These are phyloP conservation scores for Penicillium chermesinum DNA, from an alignment of 495 filamentous ascomycete species.

Conservation along the genomic window DNA sequence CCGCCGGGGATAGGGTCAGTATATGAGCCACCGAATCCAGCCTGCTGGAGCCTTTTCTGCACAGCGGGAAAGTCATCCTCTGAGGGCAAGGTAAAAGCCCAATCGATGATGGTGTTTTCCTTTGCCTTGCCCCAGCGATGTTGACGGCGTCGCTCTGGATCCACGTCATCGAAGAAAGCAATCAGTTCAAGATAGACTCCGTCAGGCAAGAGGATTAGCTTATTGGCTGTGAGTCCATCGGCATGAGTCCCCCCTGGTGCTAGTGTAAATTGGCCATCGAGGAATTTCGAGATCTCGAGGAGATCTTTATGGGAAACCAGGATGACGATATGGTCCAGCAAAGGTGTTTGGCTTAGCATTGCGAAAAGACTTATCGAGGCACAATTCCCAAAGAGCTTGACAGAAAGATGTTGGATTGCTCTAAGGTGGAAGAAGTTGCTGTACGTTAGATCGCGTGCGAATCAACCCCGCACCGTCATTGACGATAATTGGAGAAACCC, in stretches of 20 bases:
- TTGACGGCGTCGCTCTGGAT: constrained; percentile 10
- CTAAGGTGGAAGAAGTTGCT: background rate
- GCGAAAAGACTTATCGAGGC: no score
- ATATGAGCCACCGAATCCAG: constrained; percentile 4
- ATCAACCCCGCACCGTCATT: background rate
- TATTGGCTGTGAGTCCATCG: constrained; percentile 17
- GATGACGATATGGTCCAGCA: constrained; percentile 19
- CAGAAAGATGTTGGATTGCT: no score
- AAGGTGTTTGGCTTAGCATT: no score
- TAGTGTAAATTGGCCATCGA: constrained; percentile 9
- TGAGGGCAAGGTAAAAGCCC: constrained; percentile 19
- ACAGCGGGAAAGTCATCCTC: constrained; percentile 10
- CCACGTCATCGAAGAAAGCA: constrained; percentile 13
- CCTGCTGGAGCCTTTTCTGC: constrained; percentile 3
- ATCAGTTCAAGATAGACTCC: constrained; percentile 19
- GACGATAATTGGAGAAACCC: background rate
- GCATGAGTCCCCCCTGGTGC: constrained; percentile 16
- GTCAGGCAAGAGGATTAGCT: constrained; percentile 14
- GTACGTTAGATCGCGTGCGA: background rate
- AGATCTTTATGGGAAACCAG: constrained; percentile 15
- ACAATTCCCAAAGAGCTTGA: no score
- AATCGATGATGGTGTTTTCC: constrained; percentile 19
- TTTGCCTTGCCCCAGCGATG: constrained; percentile 21
- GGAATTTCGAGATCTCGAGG: constrained; percentile 1
- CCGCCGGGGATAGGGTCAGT: constrained; percentile 9